Evolutionary conservation across 2,329 filamentous ascomycete genomes (phyloP).

Genomic region (Arthrobotrys iridis): DNA sequence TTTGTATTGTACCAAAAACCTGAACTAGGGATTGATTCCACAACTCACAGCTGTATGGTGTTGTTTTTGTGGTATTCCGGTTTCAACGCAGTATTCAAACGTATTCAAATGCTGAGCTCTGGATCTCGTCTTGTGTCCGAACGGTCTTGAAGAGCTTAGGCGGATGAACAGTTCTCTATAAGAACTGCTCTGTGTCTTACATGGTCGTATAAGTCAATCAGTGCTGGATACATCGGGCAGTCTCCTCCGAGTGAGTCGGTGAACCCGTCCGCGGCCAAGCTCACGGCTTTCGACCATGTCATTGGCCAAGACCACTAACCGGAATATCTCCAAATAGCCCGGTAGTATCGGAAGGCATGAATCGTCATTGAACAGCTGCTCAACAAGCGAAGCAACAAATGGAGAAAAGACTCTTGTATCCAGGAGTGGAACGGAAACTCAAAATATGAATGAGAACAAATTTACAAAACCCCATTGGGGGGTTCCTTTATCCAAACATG

Average conservation of each 20-base stretch:
- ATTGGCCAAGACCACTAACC: slow-evolving; percentile 5
- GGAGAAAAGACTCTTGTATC: not conserved
- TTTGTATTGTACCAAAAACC: no score
- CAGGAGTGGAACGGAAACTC: not conserved
- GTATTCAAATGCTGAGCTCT: no score
- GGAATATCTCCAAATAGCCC: slow-evolving; percentile 6
- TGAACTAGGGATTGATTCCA: no score
- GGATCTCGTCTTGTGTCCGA: no score
- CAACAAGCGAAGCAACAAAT: not conserved
- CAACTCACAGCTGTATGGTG: not conserved
- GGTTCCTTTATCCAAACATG: slow-evolving; percentile 31
- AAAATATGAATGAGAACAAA: slow-evolving; percentile 22
- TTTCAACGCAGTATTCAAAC: not conserved
- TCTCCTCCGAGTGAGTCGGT: not conserved
- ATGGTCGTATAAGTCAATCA: no score
- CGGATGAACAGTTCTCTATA: no score
- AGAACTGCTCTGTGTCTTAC: no score
- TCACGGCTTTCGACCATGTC: not conserved
- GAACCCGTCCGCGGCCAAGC: slow-evolving; percentile 6
- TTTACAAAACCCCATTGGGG: not conserved
- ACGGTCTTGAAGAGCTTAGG: no score
- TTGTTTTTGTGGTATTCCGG: slow-evolving; percentile 8
- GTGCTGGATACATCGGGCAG: not conserved
- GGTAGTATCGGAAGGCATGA: slow-evolving; percentile 8
- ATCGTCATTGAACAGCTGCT: slow-evolving; percentile 10